Percentiles rank a stretch among this genome's conserved stretches.
Conservation (phyloP, 2,329 filamentous ascomycete species). For the Chrysosporium queenslandicum region DNA sequence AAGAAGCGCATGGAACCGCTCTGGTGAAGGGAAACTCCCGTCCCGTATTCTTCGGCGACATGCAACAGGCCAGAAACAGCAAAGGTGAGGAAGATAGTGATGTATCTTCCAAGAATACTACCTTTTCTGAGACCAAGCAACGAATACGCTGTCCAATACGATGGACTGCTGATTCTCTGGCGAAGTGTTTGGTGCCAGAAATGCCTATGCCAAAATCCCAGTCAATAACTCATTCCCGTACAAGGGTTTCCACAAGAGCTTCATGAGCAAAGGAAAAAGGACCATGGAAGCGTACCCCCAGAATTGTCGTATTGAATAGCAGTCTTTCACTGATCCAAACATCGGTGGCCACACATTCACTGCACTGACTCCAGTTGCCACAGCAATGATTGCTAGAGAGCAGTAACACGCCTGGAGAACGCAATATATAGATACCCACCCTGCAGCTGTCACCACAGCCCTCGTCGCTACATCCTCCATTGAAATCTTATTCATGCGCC, state of each 20-base stretch:
- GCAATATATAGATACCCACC: background rate
- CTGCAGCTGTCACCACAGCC: background rate
- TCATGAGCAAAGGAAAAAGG: background rate
- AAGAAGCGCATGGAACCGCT: constrained; percentile 2
- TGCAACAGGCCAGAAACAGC: background rate
- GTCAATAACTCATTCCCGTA: background rate
- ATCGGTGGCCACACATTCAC: background rate
- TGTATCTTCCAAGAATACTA: background rate
- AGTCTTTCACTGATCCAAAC: background rate
- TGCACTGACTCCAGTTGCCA: background rate
- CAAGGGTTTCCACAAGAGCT: background rate
- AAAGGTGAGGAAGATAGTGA: background rate
- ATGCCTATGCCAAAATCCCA: background rate
- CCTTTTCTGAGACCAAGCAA: background rate
- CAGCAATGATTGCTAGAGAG: background rate
- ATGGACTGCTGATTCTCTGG: background rate
- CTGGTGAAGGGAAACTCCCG: background rate
- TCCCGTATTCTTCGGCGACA: background rate
- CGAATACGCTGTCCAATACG: background rate
- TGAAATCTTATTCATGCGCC: background rate
- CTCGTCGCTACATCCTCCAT: background rate
- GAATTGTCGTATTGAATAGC: background rate
- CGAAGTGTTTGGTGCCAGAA: background rate
- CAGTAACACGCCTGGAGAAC: background rate
- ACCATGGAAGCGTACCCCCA: background rate